Conservation (phyloP, 371 early-diverging fungal species). For the Zychaea mexicana region DNA sequence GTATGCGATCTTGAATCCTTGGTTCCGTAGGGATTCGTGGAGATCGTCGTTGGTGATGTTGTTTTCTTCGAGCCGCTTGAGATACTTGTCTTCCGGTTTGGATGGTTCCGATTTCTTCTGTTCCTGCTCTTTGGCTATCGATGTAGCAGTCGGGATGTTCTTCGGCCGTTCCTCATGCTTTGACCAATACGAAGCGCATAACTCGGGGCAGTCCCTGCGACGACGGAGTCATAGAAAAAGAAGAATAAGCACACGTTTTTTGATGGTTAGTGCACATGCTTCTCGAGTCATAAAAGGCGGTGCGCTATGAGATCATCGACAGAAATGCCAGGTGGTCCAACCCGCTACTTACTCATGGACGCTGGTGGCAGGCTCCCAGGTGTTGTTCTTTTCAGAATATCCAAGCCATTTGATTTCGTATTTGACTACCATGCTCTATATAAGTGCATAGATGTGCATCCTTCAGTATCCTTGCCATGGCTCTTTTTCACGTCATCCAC, state of each 20-base stretch:
- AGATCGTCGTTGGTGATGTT: background rate
- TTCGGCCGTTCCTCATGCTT: background rate
- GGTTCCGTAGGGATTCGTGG: background rate
- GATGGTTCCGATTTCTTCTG: background rate
- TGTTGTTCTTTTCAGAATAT: conserved; percentile 81
- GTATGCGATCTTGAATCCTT: conserved; percentile 13
- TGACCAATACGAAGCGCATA: conserved; percentile 34
- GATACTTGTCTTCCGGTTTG: background rate
- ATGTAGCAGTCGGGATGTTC: background rate
- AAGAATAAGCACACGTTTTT: too few species aligned
- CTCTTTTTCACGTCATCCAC: too few species aligned
- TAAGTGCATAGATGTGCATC: background rate
- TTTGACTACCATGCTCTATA: conserved; percentile 12
- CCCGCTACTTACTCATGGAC: conserved; percentile 30
- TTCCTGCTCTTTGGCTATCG: background rate
- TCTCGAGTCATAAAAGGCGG: too few species aligned
- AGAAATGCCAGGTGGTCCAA: too few species aligned
- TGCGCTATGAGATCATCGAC: background rate
- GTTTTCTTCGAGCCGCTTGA: background rate
- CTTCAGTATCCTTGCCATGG: background rate
- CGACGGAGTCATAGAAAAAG: background rate
- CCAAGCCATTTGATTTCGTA: conserved; percentile 75
- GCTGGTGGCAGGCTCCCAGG: conserved; percentile 23
- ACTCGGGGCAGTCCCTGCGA: conserved; percentile 28
- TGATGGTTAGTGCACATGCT: too few species aligned